phyloP scores from a whole-genome alignment of 2,329 filamentous ascomycete genomes.

The Apiospora hydei region DNA sequence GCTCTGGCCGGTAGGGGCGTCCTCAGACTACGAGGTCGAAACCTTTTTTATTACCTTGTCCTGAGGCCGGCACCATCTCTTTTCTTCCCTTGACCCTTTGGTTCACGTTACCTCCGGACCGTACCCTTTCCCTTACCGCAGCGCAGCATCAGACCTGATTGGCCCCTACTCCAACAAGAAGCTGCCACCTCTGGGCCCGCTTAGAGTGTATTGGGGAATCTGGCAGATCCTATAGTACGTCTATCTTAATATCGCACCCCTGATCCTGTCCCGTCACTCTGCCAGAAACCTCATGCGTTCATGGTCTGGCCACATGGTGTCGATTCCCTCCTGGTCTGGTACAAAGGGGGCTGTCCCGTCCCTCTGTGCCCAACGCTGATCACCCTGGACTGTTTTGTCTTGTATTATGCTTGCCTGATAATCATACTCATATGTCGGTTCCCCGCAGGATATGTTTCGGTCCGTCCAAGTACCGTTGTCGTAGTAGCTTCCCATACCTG shows the following conservation, averaged over 20 bases:
- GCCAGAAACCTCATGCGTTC: conserved; percentile 34
- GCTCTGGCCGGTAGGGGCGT: conserved; percentile 30
- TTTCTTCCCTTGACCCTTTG: conserved; percentile 14
- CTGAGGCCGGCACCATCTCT: conserved; percentile 12
- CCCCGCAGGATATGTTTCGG: conserved; percentile 47
- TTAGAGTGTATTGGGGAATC: conserved; percentile 33
- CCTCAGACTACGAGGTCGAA: conserved; percentile 34
- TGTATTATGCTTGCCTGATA: conserved; percentile 41
- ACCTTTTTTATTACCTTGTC: conserved; percentile 1
- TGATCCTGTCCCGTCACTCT: conserved; percentile 42
- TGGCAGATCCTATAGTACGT: conserved; percentile 39
- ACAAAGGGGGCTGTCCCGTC: conserved; percentile 47
- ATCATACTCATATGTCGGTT: conserved; percentile 34
- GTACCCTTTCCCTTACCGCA: conserved; percentile 40
- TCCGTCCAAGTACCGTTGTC: conserved; percentile 49
- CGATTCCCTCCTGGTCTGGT: conserved; percentile 39
- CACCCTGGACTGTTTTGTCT: conserved; percentile 46
- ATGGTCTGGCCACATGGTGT: conserved; percentile 16
- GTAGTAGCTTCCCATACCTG: conserved; percentile 37
- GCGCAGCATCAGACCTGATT: conserved; percentile 35
- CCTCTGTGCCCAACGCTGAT: conserved; percentile 46
- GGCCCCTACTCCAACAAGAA: conserved; percentile 12
- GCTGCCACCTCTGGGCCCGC: conserved; percentile 18
- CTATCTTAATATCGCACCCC: conserved; percentile 44
- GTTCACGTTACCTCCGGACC: conserved; percentile 44